A percentile compares a stretch with the other conserved stretches of the same genome.
These are phyloP conservation scores for Saururus chinensis DNA, from an alignment of 164 flowering plant genomes.

Conservation along the genomic window DNA sequence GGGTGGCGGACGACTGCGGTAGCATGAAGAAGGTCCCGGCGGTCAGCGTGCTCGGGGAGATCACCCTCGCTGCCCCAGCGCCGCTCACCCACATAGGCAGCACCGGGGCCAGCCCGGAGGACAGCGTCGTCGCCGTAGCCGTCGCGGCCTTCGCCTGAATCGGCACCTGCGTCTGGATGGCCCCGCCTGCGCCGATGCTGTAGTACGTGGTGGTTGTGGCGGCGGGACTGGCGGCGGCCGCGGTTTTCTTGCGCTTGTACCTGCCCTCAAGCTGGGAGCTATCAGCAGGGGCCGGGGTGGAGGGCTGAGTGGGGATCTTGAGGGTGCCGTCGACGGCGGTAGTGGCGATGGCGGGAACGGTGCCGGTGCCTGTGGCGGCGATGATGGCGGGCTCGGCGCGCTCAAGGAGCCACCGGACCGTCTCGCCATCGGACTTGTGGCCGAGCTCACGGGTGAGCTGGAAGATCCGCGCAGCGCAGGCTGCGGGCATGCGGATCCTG, in stretches of 20 bases:
- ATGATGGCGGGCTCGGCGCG: constrained; percentile 71
- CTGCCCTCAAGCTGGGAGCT: constrained; percentile 10
- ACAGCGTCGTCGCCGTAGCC: constrained; percentile 4
- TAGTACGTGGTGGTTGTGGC: constrained; percentile 1
- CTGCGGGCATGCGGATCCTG: constrained; percentile 69
- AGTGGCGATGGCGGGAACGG: constrained; percentile 63
- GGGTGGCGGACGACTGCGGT: constrained; percentile 24
- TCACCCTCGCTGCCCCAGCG: constrained; percentile 11
- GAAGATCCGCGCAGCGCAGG: constrained; percentile 70
- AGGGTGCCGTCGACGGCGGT: constrained; percentile 34
- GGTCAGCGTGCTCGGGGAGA: constrained; percentile 25
- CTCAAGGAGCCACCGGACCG: constrained; percentile 66
- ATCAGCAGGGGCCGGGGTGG: background rate
- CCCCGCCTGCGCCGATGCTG: background rate
- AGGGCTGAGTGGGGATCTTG: constrained; percentile 33
- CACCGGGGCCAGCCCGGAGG: constrained; percentile 32
- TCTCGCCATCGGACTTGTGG: constrained; percentile 73
- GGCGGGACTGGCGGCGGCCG: background rate
- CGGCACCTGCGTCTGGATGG: background rate
- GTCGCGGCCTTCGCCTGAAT: background rate
- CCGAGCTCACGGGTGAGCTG: constrained; percentile 65
- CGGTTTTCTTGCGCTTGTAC: constrained; percentile 29
- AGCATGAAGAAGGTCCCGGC: constrained; percentile 28
- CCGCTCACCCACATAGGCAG: constrained; percentile 47
- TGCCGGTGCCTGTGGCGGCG: constrained; percentile 79